Base-by-base conservation (phyloP, 441 rosid genomes). In the Jatropha podagrica region DNA sequence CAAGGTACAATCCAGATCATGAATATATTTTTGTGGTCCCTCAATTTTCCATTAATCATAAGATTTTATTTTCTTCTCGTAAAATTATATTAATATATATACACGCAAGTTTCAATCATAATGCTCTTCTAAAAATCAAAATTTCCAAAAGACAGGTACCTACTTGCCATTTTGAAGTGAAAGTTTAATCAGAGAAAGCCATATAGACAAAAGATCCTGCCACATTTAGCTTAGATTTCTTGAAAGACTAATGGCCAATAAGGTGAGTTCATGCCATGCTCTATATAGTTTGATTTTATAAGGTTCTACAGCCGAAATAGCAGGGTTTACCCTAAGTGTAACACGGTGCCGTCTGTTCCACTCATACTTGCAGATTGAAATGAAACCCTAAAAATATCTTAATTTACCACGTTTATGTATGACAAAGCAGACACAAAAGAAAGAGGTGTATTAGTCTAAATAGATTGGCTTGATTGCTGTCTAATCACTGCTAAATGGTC, bases 171-270 rank as follows among this genome's bases (percentile, higher is more conserved):
- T 71, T 82, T 75, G 11, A 18, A 67, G 83, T 41, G 78, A 73
- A 65, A 74, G 65, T 54, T 77, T 60, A 38, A 65, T 46, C 77
- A 65, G 84, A 69, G 78, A 77, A 76, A 8, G 7, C 55, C 32
- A 79, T 20, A 37, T 77, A 68, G 78, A 81, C 86, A 86, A 85
- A 85, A 85, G 90, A 88, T 86, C 71, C 75, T 74, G 80, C 85
- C 83, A 26, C 65, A 73, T 69, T 70, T 81, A 68, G 77, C 55
- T 51, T 65, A 79, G 81, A 81, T 85, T 56, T 72, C 78, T 76
- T 76, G 77, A 78, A 78, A 80, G 54, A 78, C 86, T 81, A 74
- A 74, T 20, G 79, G 85, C 85, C 83, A 81, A 82, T 84, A 73
- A 74, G 76, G 71, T 52, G 82, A 49, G 71, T 74, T 82, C 80